Evolutionary conservation across 345 rosid species (phyloP).

Genomic region (Lagerstroemia speciosa): DNA sequence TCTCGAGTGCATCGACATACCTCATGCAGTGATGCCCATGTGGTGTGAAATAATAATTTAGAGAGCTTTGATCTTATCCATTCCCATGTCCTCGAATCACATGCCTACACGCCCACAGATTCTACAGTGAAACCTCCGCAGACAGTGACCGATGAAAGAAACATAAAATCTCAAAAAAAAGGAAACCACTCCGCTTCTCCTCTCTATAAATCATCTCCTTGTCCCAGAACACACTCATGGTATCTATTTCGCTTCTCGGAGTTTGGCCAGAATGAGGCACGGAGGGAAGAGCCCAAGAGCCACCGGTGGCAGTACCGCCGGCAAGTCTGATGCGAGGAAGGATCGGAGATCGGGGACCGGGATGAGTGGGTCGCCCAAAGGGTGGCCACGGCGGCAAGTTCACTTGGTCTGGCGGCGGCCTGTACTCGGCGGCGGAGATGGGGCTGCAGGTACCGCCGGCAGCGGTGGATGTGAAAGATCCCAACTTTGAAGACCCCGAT

Average conservation of each 20-base stretch:
- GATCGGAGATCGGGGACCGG: conserved; percentile 54
- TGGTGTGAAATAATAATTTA: too few species aligned
- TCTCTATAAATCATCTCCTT: background rate
- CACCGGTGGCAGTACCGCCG: background rate
- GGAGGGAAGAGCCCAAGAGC: conserved; percentile 9
- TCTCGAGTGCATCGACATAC: too few species aligned
- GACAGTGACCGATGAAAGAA: too few species aligned
- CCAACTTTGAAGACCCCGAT: too few species aligned
- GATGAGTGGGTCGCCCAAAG: conserved; percentile 52
- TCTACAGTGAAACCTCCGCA: too few species aligned
- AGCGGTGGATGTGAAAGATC: conserved; percentile 26
- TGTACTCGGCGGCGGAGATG: conserved; percentile 28
- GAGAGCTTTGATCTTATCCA: too few species aligned
- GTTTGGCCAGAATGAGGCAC: background rate
- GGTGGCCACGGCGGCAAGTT: conserved; percentile 36
- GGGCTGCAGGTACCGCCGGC: conserved; percentile 23
- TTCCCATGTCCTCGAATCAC: too few species aligned
- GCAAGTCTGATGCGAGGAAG: conserved; percentile 28
- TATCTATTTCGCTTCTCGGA: background rate
- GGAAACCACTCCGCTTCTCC: background rate
- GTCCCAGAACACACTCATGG: background rate
- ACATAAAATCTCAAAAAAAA: too few species aligned
- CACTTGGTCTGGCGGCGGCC: too few species aligned
- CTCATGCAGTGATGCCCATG: too few species aligned
- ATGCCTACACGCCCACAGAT: too few species aligned